Base-by-base conservation (phyloP, 306 rosid species). In the Potentilla sterilis region DNA sequence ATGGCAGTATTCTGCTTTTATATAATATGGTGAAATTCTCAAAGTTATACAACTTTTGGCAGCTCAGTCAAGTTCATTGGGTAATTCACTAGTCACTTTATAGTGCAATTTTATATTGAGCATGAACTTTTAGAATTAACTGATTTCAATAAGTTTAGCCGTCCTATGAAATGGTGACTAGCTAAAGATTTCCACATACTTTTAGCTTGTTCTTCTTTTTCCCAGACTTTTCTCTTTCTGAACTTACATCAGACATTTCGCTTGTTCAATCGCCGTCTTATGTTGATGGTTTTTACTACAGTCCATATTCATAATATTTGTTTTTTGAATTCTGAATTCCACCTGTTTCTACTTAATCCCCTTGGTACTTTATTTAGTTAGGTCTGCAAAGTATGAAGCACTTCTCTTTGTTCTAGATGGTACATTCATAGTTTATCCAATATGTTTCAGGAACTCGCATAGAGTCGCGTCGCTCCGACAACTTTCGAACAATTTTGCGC, bases 401-500 rank as follows among this genome's bases (percentile, higher is more conserved):
- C 67, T 46, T 28, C 40, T 32, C 49, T 28, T 63, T 76, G 61
- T 55, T 64, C 34, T 63, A 18, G 81, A 47, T 38, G 24, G 84
- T 84, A 42, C 47, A 38, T 75, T 64, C 59, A 69, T 51, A 82
- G 14, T 47, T 73, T 82, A 68, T 75, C 57, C 73, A 79, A 41
- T 81, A 54, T 87, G 65, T 73, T 89, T 82, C 91, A 92, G 96
- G 87, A 88, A 75, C 83, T 88, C 88, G 28, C 88, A 81, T 79
- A 89, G 97, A 90, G 88, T 76, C 78, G 90, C 89, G 65, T 92
- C 99, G 47, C 88, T 85, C 63, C 85, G 96, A 67, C 97, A 92
- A 77, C 97, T 92, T 79, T 96, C 98, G 28, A 96, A 75, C 87
- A 90, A 86, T 81, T 96, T 96, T 81, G 83, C 98, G 46, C 99